Evolutionary conservation across 176 grass and related monocot species (phyloP), one percentile per base, ranked within the genome.

Genomic region (Lolium perenne): DNA sequence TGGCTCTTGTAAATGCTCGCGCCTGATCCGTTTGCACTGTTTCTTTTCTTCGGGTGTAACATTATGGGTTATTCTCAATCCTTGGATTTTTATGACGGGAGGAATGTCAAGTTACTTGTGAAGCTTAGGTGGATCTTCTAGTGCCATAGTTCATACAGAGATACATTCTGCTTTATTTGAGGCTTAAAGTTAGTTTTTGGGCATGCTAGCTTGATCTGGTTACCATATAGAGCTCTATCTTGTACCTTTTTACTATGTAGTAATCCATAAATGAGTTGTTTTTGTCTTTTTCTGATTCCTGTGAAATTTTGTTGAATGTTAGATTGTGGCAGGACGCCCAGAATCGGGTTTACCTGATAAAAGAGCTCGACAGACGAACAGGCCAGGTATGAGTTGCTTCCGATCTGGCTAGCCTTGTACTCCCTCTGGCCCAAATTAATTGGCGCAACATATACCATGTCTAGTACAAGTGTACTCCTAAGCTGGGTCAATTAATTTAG

Each of bases 271-370:
- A 32, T 65, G 62, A 65, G 4, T 65, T 12, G 17, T 22, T 76
- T 68, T 80, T 76, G 76, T 74, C 69, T 91, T 80, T 77, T 79
- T 11, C 26, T 81, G 84, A 78, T 47, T 32, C 25, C 25, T 32
- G 29, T 55, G 38, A 47, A 64, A 21, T 41, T 65, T 61, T 83
- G 50, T 68, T 84, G 48, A 75, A 69, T 59, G 38, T 76, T 88
- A 99, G 97, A 62, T 84, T 99, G 59, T 99, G 97, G 94, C 94
- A 99, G 90, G 97, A 96, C 45, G 88, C 97, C 4, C 92, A 96
- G 78, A 99, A 87, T 80, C 78, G 94, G 85, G 88, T 96, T 63
- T 93, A 96, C 75, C 82, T 99, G 48, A 96, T 99, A 49, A 91
- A 96, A 49, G 97, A 96, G 80, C 92, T 99, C 0, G 97, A 96